These are phyloP conservation scores for Aspergillus pseudoviridinutans DNA, from an alignment of 2,329 filamentous ascomycete genomes.

Conservation along the genomic window DNA sequence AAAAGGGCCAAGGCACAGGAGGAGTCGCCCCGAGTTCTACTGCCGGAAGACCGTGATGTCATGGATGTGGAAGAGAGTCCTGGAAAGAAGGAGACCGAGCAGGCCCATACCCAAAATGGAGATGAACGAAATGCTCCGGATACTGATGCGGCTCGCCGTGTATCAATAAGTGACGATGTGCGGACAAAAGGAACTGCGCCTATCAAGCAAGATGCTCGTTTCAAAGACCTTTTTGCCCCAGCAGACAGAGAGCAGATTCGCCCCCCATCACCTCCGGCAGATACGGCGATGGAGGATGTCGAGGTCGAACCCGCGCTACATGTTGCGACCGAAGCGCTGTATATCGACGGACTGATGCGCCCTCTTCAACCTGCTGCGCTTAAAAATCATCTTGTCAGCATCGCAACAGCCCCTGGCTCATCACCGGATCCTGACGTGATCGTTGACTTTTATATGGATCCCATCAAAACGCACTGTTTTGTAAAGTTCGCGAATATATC, in stretches of 20 bases:
- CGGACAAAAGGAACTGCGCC: conserved; percentile 17
- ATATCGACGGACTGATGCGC: conserved; percentile 87
- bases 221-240: conserved; percentile 46
- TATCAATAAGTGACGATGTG: conserved; percentile 5
- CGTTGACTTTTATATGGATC: conserved; percentile 71
- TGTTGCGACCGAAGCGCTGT: conserved; percentile 70
- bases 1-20: conserved; percentile 55
- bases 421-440: conserved; percentile 55
- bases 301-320: conserved; percentile 60
- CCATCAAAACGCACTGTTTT: conserved; percentile 83
- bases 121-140: conserved; percentile 13
- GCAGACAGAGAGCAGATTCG: conserved; percentile 21
- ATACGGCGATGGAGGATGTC: conserved; percentile 31
- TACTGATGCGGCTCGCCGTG: conserved; percentile 11
- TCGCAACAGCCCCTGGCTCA: conserved; percentile 59
- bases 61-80: conserved; percentile 9
- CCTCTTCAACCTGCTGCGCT: conserved; percentile 69
- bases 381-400: conserved; percentile 62
- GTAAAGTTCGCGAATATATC: conserved; percentile 65
- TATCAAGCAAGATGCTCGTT: conserved; percentile 43
- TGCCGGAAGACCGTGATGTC: conserved; percentile 27
- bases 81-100: conserved; percentile 10
- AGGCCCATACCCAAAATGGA: conserved; percentile 8
- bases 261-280: conserved; percentile 23
- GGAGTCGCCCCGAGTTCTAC: conserved; percentile 26